Percentiles rank a stretch among this genome's conserved stretches.
Conservation (phyloP, 1,139 yeast species). For the Yamadazyma sp. region DNA sequence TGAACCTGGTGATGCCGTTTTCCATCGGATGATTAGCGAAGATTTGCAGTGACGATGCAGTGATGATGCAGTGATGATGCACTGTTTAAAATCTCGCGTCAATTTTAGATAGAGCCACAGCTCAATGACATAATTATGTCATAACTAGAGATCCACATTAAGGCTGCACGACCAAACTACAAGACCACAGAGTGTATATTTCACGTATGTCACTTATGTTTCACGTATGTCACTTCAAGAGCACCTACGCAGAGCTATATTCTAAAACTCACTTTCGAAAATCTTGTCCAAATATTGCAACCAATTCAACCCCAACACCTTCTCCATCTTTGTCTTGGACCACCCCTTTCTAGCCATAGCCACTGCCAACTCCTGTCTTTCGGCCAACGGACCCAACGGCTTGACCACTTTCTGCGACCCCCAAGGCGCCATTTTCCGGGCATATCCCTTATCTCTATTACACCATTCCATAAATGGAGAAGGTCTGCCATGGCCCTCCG, state of each 20-base stretch:
- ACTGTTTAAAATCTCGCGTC: too few relatives aligned
- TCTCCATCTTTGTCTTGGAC: constrained; percentile 14
- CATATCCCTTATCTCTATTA: constrained; percentile 16
- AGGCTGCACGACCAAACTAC: too few relatives aligned
- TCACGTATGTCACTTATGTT: too few relatives aligned
- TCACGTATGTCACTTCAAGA: too few relatives aligned
- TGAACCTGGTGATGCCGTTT: constrained; percentile 4
- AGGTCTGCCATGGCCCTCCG: constrained; percentile 16
- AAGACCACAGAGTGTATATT: too few relatives aligned
- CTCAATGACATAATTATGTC: too few relatives aligned
- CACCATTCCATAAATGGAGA: constrained; percentile 18
- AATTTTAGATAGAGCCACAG: too few relatives aligned
- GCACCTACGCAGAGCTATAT: neutral
- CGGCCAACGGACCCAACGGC: constrained; percentile 16
- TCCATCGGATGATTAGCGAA: neutral
- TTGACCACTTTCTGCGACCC: constrained; percentile 16
- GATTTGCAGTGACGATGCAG: too few relatives aligned
- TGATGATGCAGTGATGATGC: too few relatives aligned
- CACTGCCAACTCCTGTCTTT: constrained; percentile 13
- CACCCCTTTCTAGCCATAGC: constrained; percentile 17
- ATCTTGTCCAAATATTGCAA: constrained; percentile 13
- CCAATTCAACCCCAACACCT: constrained; percentile 15
- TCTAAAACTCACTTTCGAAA: constrained; percentile 6
- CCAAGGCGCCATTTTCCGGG: constrained; percentile 15
- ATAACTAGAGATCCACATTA: too few relatives aligned